Conservation (phyloP, 495 filamentous ascomycete species). For the Trichoderma erinaceum region DNA sequence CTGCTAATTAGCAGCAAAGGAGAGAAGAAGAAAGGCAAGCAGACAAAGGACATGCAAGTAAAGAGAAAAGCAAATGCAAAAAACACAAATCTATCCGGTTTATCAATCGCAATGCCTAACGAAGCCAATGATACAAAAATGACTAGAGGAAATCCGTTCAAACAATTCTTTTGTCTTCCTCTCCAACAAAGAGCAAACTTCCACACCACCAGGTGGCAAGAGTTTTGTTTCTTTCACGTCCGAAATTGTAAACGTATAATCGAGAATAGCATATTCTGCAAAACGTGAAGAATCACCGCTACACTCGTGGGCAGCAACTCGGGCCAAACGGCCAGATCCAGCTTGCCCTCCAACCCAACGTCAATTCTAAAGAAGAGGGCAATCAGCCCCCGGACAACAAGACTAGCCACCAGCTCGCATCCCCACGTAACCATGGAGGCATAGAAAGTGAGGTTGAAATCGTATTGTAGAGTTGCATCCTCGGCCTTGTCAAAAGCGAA, state of each 20-base stretch:
- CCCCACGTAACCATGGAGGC: constrained; percentile 55
- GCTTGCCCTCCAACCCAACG: constrained; percentile 53
- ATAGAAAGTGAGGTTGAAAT: constrained; percentile 53
- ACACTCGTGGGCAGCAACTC: constrained; percentile 56
- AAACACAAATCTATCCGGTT: not conserved
- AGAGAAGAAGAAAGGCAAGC: not conserved
- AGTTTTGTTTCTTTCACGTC: constrained; percentile 21
- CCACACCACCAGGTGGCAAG: not conserved
- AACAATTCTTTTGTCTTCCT: not conserved
- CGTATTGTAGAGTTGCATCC: constrained; percentile 38
- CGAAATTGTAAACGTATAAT: constrained; percentile 56
- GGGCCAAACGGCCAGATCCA: constrained; percentile 54
- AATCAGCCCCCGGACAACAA: constrained; percentile 51
- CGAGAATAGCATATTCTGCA: constrained; percentile 62
- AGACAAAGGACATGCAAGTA: not conserved
- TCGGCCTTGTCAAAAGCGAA: constrained; percentile 47
- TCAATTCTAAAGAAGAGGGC: constrained; percentile 47
- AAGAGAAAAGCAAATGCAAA: not conserved
- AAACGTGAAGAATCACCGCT: constrained; percentile 55
- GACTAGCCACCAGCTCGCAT: constrained; percentile 52
- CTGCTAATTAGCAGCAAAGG: too few relatives aligned
- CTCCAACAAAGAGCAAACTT: not conserved
- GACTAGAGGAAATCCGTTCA: too few relatives aligned
- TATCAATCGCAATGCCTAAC: too few relatives aligned
- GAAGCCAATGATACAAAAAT: too few relatives aligned